Base-by-base conservation (phyloP, 257 asterid species). In the Agastache rugosa region DNA sequence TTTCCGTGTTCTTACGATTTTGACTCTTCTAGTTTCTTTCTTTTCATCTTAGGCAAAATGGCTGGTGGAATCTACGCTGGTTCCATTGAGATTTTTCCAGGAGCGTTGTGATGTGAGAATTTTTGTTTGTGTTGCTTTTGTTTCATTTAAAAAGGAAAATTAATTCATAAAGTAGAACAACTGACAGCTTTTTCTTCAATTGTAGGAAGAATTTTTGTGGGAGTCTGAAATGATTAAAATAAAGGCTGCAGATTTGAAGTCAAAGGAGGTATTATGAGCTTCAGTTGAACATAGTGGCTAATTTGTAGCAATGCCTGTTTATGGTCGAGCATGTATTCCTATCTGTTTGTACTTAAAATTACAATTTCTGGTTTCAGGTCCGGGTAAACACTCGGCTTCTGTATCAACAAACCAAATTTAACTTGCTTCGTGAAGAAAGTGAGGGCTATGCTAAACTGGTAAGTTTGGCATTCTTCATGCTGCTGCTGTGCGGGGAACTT, bases 371-470 rank as follows among this genome's bases (percentile, higher is more conserved):
- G 50, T 82, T 84, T 80, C 88, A 95, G 99, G 99, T 95, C 73
- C 89, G 99, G 80, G 99, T 95, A 76, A 95, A 95, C 79, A 95
- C 99, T 31, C 96, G 99, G 63, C 99, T 95, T 88, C 97, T 95
- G 73, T 95, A 95, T 85, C 99, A 95, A 79, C 99, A 95, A 87
- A 95, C 99, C 45, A 95, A 95, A 76, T 95, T 95, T 76, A 95
- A 95, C 80, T 92, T 95, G 84, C 98, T 95, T 51, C 91, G 98
- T 60, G 99, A 95, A 86, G 99, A 95, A 86, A 95, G 98, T 39
- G 99, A 95, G 79, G 99, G 99, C 75, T 95, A 92, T 81, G 98
- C 99, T 63, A 95, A 95, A 80, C 93, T 95, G 99, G 99, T 95
- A 92, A 55, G 44, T 39, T 39, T 45, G 53, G 53, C 60, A 37